phyloP scores from a whole-genome alignment of 768 basidiomycete species.

The Nevesoporus exiguus region DNA sequence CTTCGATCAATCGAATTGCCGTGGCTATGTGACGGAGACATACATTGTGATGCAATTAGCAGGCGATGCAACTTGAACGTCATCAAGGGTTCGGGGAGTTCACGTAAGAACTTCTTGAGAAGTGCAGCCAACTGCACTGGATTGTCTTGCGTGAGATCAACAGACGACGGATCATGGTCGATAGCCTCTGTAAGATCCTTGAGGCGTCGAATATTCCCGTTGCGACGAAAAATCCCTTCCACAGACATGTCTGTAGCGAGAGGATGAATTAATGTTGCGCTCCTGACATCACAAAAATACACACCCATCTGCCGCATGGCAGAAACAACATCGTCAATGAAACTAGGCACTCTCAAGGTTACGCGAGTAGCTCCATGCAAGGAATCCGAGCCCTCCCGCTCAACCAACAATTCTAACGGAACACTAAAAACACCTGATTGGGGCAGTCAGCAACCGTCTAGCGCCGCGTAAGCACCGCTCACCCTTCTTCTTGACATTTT shows the following conservation, averaged over 20 bases:
- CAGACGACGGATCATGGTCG: constrained; percentile 89
- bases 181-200: constrained; percentile 90
- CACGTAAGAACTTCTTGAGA: constrained; percentile 94
- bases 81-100: constrained; percentile 93
- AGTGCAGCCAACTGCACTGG: constrained; percentile 96
- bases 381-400: constrained; percentile 94
- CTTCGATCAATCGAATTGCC: constrained; percentile 9
- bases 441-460: constrained; percentile 8
- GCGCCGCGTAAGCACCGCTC: constrained; percentile 17
- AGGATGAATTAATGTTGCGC: constrained; percentile 1
- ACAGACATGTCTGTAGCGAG: constrained; percentile 85
- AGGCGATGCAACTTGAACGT: constrained; percentile 91
- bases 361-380: constrained; percentile 83
- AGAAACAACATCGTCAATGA: constrained; percentile 96
- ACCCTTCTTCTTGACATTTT: constrained; percentile 88
- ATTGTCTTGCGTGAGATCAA: constrained; percentile 92
- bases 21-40: constrained; percentile 31
- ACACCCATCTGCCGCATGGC: constrained; percentile 99
- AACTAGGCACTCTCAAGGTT: constrained; percentile 87
- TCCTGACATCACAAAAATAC: constrained; percentile 23
- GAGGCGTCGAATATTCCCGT: constrained; percentile 92
- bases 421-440: constrained; percentile 84
- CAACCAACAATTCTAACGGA: constrained; percentile 88
- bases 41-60: constrained; percentile 85
- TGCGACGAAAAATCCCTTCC: constrained; percentile 98